phyloP scores from a whole-genome alignment of 495 filamentous ascomycete species.

The Neurospora sp. region DNA sequence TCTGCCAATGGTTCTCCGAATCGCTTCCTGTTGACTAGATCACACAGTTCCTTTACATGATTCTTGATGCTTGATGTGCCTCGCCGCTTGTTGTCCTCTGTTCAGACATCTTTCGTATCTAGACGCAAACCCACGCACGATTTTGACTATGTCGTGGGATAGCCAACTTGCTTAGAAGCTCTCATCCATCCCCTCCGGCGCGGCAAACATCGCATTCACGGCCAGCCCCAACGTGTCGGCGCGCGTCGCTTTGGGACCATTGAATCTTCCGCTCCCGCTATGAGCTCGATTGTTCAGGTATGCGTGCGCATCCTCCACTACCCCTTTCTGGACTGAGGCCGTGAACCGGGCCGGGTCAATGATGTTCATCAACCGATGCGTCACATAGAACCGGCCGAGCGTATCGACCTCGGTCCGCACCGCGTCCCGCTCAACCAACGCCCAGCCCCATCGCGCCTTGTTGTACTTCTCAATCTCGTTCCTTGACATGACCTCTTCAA shows the following conservation, averaged over 20 bases:
- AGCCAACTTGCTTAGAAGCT: background rate
- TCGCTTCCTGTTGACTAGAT: background rate
- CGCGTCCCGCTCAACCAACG: constrained; percentile 8
- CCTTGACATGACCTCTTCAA: constrained; percentile 24
- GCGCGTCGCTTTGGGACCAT: constrained; percentile 4
- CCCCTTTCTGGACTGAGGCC: constrained; percentile 12
- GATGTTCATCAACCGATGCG: constrained; percentile 23
- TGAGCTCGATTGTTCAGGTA: constrained; percentile 33
- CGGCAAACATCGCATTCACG: constrained; percentile 9
- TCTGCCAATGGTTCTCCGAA: background rate
- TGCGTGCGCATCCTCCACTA: constrained; percentile 23
- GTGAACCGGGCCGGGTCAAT: constrained; percentile 19
- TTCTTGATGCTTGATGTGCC: background rate
- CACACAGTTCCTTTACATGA: background rate
- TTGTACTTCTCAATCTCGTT: constrained; percentile 20
- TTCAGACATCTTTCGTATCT: background rate
- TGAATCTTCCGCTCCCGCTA: constrained; percentile 8
- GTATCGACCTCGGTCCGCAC: constrained; percentile 20
- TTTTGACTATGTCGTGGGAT: background rate
- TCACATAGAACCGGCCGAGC: constrained; percentile 36
- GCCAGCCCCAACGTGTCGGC: constrained; percentile 13
- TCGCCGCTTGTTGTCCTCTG: background rate
- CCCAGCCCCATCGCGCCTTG: constrained; percentile 24
- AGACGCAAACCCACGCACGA: background rate
- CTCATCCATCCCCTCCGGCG: constrained; percentile 19